Evolutionary conservation across 257 asterid genomes (phyloP).

Genomic region (Cinchona pubescens): DNA sequence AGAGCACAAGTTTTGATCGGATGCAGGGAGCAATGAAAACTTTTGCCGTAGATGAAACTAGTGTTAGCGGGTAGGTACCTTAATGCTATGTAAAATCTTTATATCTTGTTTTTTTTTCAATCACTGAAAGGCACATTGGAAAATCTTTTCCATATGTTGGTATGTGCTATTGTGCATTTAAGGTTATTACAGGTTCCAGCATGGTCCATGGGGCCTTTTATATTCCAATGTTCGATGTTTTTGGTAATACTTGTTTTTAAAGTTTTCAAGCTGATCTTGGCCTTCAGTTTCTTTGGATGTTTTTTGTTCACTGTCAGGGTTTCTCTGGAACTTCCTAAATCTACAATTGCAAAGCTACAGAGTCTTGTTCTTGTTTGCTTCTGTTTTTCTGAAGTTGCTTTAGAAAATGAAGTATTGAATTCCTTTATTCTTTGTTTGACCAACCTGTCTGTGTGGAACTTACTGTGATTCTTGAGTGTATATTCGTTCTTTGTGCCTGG

Average conservation of each 20-base stretch:
- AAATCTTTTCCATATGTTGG: background rate
- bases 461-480: background rate
- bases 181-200: background rate
- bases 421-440: background rate
- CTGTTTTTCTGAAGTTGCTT: slow-evolving; percentile 9
- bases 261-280: background rate
- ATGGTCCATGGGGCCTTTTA: background rate
- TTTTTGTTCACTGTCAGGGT: background rate
- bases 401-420: background rate
- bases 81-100: background rate
- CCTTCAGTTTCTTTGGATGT: background rate
- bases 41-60: slow-evolving; percentile 98
- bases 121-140: no score
- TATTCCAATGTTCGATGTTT: no score
- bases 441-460: background rate
- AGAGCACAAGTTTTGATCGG: slow-evolving; percentile 98
- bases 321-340: background rate
- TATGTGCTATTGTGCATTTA: no score
- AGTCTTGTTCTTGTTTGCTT: background rate
- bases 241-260: background rate
- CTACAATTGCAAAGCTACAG: background rate
- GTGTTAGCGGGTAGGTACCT: slow-evolving; percentile 92
- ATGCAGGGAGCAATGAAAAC: slow-evolving; percentile 99
- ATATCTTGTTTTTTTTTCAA: background rate
- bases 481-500: background rate